Evolutionary conservation across 2,329 filamentous ascomycete genomes (phyloP).

Genomic region (Diaporthe aspalathi): DNA sequence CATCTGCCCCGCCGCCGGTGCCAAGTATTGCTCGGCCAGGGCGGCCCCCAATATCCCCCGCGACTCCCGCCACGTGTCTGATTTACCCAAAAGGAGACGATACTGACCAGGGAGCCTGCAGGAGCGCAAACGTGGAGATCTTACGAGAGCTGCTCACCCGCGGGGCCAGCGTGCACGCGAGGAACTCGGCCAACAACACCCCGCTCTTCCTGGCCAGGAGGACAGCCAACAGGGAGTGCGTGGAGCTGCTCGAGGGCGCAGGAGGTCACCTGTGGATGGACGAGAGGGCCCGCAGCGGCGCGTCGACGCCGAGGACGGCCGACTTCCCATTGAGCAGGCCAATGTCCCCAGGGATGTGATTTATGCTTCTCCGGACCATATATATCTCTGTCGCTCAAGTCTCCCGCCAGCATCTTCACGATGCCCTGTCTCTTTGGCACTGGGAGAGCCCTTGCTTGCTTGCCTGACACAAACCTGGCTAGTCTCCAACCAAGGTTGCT

Average conservation of each 20-base stretch:
- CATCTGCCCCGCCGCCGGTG: neutral
- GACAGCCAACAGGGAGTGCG: slow-evolving; percentile 65
- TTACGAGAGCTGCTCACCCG: slow-evolving; percentile 67
- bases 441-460: neutral
- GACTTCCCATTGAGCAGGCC: slow-evolving; percentile 35
- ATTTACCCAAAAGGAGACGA: neutral
- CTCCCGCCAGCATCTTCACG: neutral
- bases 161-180: slow-evolving; percentile 74
- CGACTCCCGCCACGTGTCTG: neutral
- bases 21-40: neutral
- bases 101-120: slow-evolving; percentile 6
- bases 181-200: slow-evolving; percentile 74
- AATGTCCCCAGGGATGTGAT: slow-evolving; percentile 37
- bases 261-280: slow-evolving; percentile 70
- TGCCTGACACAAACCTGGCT: neutral
- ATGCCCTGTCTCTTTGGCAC: neutral
- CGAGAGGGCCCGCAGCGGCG: slow-evolving; percentile 49
- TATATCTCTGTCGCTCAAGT: neutral
- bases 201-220: slow-evolving; percentile 73
- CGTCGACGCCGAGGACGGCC: slow-evolving; percentile 32
- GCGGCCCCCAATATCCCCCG: neutral
- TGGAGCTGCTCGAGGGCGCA: slow-evolving; percentile 65
- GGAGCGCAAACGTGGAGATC: slow-evolving; percentile 63
- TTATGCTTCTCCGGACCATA: neutral
- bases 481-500: neutral